phyloP scores from a whole-genome alignment of 2,329 filamentous ascomycete genomes.

The Fusarium palustre region DNA sequence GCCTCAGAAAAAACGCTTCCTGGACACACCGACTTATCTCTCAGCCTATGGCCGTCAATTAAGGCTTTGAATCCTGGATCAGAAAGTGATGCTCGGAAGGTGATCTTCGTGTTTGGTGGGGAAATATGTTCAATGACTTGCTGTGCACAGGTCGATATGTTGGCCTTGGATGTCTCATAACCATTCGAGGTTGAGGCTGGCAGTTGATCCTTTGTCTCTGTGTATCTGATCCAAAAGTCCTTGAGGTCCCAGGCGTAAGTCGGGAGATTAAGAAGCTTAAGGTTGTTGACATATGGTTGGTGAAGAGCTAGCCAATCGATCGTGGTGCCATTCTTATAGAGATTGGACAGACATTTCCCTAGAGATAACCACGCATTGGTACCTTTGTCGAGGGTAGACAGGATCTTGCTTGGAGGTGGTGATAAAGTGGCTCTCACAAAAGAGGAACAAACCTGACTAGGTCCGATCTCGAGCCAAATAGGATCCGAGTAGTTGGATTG shows the following conservation, averaged over 20 bases:
- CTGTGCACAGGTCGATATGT: background rate
- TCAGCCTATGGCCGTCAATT: background rate
- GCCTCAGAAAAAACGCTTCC: background rate
- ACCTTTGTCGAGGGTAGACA: background rate
- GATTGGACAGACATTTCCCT: background rate
- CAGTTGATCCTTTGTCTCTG: background rate
- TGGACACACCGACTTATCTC: background rate
- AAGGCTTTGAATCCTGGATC: background rate
- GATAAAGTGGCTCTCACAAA: background rate
- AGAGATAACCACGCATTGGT: background rate
- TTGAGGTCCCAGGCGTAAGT: background rate
- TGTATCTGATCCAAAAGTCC: constrained; percentile 5
- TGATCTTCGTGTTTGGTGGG: background rate
- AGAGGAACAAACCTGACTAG: background rate
- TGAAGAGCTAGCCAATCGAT: background rate
- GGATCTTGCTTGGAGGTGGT: background rate
- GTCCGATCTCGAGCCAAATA: background rate
- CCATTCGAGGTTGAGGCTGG: background rate
- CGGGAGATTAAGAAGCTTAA: background rate
- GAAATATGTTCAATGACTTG: background rate
- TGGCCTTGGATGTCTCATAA: background rate
- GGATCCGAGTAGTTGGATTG: background rate
- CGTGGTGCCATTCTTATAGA: background rate
- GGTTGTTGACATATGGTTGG: background rate
- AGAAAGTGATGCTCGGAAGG: background rate